A percentile compares a stretch with the other conserved stretches of the same genome.
Evolutionary conservation across 225 moss, liverwort and hornwort genomes (phyloP).

Genomic region (Marchantia polymorpha): DNA sequence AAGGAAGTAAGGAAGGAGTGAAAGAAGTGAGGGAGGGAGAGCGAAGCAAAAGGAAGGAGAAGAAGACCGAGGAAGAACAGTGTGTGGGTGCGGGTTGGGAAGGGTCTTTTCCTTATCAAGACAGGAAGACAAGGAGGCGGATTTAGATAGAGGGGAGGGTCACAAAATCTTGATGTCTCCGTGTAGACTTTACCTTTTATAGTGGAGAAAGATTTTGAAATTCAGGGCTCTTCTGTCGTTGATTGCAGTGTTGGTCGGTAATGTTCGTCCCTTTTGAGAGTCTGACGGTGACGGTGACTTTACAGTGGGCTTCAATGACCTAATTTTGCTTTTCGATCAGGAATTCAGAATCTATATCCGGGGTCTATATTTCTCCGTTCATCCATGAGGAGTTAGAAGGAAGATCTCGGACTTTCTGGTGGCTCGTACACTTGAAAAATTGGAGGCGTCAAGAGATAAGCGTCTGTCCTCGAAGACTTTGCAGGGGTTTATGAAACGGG

Average conservation of each 20-base stretch:
- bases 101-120: background rate
- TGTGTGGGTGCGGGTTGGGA: background rate
- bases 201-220: conserved; percentile 1
- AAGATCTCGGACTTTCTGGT: background rate
- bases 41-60: background rate
- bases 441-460: background rate
- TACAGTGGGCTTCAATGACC: conserved; percentile 6
- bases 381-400: conserved; percentile 2
- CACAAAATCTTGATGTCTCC: background rate
- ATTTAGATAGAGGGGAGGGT: background rate
- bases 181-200: background rate
- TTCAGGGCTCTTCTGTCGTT: background rate
- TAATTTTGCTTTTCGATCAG: background rate
- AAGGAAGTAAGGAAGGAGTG: background rate
- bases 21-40: background rate
- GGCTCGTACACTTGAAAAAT: background rate
- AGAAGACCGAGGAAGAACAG: background rate
- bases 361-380: background rate
- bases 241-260: conserved; percentile 3
- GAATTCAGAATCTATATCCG: background rate
- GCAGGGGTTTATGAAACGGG: conserved; percentile 18
- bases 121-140: background rate
- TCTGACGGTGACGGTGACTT: background rate
- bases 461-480: background rate
- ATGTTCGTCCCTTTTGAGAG: background rate